Conservation (phyloP, 2,329 filamentous ascomycete genomes). For the Sclerotinia sclerotiorum region DNA sequence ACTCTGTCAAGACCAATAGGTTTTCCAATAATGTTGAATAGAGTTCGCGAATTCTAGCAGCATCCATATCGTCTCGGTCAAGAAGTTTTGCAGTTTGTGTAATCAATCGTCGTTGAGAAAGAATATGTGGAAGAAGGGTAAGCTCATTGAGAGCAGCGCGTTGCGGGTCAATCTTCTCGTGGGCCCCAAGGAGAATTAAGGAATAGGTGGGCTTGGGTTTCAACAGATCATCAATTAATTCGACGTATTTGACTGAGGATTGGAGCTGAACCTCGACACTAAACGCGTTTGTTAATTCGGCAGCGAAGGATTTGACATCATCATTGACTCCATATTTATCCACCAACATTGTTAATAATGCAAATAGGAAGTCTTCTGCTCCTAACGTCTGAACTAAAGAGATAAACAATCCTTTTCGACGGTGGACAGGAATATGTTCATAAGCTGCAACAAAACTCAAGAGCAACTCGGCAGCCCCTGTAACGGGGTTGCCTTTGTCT, state of each 20-base stretch:
- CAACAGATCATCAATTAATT: slow-evolving; percentile 72
- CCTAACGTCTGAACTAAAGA: slow-evolving; percentile 84
- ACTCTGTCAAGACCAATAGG: slow-evolving; percentile 64
- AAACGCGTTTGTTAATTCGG: slow-evolving; percentile 72
- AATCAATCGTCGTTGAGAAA: slow-evolving; percentile 58
- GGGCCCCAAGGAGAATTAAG: slow-evolving; percentile 66
- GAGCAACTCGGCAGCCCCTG: slow-evolving; percentile 84
- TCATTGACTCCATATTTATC: slow-evolving; percentile 82
- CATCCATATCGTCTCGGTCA: slow-evolving; percentile 63
- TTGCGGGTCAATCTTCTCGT: slow-evolving; percentile 49
- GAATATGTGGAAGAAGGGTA: slow-evolving; percentile 56
- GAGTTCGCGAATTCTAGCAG: slow-evolving; percentile 64
- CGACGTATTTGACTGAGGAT: slow-evolving; percentile 74
- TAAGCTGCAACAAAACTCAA: slow-evolving; percentile 95
- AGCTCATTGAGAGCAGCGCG: slow-evolving; percentile 56
- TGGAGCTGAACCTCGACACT: slow-evolving; percentile 73
- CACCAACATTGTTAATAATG: slow-evolving; percentile 83
- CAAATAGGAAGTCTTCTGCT: slow-evolving; percentile 82
- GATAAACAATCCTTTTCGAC: slow-evolving; percentile 78
- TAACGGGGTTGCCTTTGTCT: slow-evolving; percentile 74
- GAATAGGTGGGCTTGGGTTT: slow-evolving; percentile 73
- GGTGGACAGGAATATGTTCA: slow-evolving; percentile 88
- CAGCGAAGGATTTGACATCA: slow-evolving; percentile 71
- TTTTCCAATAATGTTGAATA: slow-evolving; percentile 69
- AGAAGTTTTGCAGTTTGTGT: slow-evolving; percentile 56